Evolutionary conservation across 495 filamentous ascomycete species (phyloP).

Genomic region (Daldinia bambusicola): DNA sequence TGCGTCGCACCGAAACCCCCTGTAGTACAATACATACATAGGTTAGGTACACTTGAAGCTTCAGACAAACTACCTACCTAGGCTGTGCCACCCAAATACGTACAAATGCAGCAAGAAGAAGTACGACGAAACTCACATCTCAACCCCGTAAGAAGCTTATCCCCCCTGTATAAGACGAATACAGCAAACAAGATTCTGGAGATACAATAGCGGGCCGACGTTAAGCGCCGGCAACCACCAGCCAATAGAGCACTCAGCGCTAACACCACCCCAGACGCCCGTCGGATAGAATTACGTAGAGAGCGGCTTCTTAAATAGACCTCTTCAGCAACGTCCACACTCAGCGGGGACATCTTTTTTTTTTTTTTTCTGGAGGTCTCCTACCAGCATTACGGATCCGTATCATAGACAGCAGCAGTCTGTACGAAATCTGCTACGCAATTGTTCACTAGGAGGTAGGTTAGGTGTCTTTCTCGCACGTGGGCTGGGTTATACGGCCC

Average conservation of each 20-base stretch:
- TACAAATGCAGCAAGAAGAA: background rate
- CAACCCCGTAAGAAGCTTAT: background rate
- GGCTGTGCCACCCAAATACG: background rate
- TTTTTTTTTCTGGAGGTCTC: slow-evolving; percentile 22
- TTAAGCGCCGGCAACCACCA: slow-evolving; percentile 29
- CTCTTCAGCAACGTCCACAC: slow-evolving; percentile 21
- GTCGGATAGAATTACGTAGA: slow-evolving; percentile 10
- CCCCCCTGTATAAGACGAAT: background rate
- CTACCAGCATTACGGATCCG: slow-evolving; percentile 4
- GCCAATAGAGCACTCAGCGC: slow-evolving; percentile 35
- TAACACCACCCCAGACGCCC: slow-evolving; percentile 26
- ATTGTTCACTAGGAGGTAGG: background rate
- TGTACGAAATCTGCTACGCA: background rate
- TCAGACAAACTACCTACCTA: background rate
- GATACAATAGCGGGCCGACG: slow-evolving; percentile 1
- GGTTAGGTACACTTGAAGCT: background rate
- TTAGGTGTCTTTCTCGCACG: background rate
- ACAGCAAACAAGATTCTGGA: slow-evolving; percentile 13
- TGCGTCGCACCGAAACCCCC: slow-evolving; percentile 10
- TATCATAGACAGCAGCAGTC: background rate
- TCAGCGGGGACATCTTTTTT: slow-evolving; percentile 16
- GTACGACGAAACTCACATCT: background rate
- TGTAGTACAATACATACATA: background rate
- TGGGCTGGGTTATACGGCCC: background rate
- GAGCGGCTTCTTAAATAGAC: slow-evolving; percentile 28